Evolutionary conservation across 345 rosid species (phyloP), one percentile per base, ranked within the genome.

Genomic region (Gossypium bickii): DNA sequence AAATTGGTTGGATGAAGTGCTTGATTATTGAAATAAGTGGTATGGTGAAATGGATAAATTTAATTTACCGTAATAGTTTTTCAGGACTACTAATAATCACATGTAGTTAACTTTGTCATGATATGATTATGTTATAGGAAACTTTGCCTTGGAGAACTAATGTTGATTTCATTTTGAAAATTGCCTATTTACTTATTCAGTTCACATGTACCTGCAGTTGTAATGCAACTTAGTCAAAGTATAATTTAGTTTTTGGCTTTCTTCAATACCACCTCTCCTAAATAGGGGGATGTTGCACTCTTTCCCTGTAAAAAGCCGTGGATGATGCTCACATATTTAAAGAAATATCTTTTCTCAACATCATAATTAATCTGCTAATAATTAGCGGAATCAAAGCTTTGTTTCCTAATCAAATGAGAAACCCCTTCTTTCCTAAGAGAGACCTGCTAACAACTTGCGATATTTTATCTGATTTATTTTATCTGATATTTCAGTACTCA

Each of bases 401-500:
- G 24, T 49, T 38, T 61, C 27, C 18, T 38, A 12, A 22, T 55
- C 16, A 68, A 22, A 67, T 8, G 43, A 38, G 27, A 47, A 67
- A 68, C 5, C n/a, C 15, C 22, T 55, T 48, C 41, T 34, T 67
- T 52, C 55, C 38, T 29, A 18, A 44, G 65, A 25, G 38, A 29
- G 58, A 60, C 25, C 55, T 8, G 64, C 69, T 77, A 55, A 73
- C 71, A 13, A 3, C 58, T 48, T 48, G 29, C 18, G 13, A 63
- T 58, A 81, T 70, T 57, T 63, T 72, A 24, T 73, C 49, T 72
- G 69, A 73, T 73, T 20, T 58, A 81, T 70, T 57, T 63, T 72
- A 24, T 73, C 49, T 72, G 69, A 73, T 73, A 63, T 82, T 81
- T 65, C 86, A 93, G 98, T 95, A 95, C 81, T 79, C 97, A 55